These are phyloP conservation scores for Geranium brycei DNA, from an alignment of 345 rosid species.

Conservation along the genomic window DNA sequence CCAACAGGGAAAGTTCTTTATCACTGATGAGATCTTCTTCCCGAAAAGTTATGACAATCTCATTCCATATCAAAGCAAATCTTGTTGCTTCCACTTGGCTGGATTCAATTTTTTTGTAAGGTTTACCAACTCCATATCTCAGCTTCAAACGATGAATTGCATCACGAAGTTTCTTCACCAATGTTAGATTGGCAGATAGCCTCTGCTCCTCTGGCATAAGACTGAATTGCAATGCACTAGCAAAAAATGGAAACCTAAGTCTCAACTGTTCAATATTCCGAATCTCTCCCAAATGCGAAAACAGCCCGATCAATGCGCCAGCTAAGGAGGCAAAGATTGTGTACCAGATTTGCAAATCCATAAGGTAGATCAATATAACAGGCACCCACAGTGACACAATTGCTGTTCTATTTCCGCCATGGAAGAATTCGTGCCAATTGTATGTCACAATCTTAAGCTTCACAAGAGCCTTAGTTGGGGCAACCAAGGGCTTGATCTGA, in stretches of 20 bases:
- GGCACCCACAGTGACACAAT: slow-evolving; percentile 63
- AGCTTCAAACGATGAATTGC: slow-evolving; percentile 62
- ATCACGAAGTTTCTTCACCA: slow-evolving; percentile 67
- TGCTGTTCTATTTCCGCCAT: slow-evolving; percentile 41
- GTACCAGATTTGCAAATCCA: slow-evolving; percentile 92
- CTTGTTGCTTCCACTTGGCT: slow-evolving; percentile 70
- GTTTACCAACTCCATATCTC: slow-evolving; percentile 77
- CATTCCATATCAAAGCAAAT: slow-evolving; percentile 92
- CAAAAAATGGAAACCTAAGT: slow-evolving; percentile 85
- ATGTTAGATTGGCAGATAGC: slow-evolving; percentile 34
- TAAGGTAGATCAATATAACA: slow-evolving; percentile 56
- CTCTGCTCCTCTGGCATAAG: slow-evolving; percentile 63
- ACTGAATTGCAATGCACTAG: slow-evolving; percentile 87
- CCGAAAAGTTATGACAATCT: slow-evolving; percentile 53
- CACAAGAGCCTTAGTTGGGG: slow-evolving; percentile 54
- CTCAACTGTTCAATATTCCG: slow-evolving; percentile 70
- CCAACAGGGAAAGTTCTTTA: slow-evolving; percentile 62
- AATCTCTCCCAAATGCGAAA: slow-evolving; percentile 86
- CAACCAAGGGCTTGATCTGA: slow-evolving; percentile 67
- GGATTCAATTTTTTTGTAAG: slow-evolving; percentile 66
- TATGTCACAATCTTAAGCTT: slow-evolving; percentile 11
- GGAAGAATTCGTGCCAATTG: slow-evolving; percentile 71
- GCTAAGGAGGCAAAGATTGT: slow-evolving; percentile 56
- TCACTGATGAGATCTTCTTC: slow-evolving; percentile 88
- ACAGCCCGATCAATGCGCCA: slow-evolving; percentile 56